Evolutionary conservation across 108 stramenopile species (phyloP), one percentile per base, ranked within the genome.

Genomic region (Thalassiosira profunda): DNA sequence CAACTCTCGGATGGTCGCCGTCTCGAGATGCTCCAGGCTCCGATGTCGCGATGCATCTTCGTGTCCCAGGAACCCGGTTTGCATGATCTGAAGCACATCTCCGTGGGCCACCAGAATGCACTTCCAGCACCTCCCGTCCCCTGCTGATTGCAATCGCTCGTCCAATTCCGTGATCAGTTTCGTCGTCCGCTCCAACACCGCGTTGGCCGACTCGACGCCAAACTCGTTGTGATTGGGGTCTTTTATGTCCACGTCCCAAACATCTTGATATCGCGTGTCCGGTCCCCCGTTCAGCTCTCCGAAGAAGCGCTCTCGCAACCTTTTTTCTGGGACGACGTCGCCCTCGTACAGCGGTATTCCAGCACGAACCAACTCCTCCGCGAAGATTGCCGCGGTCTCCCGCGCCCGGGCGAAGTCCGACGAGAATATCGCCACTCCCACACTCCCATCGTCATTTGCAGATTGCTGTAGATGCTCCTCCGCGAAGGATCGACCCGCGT

Each of bases 1-100:
- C 47, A 87, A 59, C 43, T 78, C 64, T 45, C 93, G 69, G 37
- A 91, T 57, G 5, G 82, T 90, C 0, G 93, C 93, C 2, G 90
- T 94, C 70, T 94, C 90, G 72, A 94, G 63, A 76, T 94, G 93
- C 15, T 82, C 63, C 72, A 94, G 53, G 36, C 77, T 74, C 30
- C 93, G 69, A 67, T 94, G 93, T 37, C 71, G 49, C 8, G 70
- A 58, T 17, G 79, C 84, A 73, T 90, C 86, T 63, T 66, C 59
- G 41, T 79, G 69, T 36, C 63, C 74, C 52, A 47, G 40, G 63
- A 94, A 94, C 20, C 85, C 88, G 1, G 96, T 94, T 58, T 94
- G 96, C 31, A 91, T 48, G 14, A 96, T 96, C 63, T 96, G 96
- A 38, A 96, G 48, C 12, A 94, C 93, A 70, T 96, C 96, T 1